Conservation (phyloP, 179 eudicot genomes). For the Dionaea muscipula region DNA sequence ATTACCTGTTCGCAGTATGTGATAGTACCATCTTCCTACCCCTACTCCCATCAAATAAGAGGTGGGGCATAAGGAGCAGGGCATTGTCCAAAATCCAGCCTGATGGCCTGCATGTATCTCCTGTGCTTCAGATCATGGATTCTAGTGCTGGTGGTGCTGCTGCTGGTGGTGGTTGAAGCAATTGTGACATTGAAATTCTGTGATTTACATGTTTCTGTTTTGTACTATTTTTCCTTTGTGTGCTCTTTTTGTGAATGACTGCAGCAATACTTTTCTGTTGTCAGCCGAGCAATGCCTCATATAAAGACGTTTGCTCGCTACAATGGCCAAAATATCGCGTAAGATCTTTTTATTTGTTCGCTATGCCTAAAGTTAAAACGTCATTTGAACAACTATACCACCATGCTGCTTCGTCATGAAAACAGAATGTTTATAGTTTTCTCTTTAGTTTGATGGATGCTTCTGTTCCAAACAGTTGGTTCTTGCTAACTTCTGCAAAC, state of each 20-base stretch:
- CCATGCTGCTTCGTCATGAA: neutral
- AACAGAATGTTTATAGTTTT: no score
- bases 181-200: neutral
- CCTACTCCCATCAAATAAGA: no score
- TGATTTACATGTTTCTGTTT: neutral
- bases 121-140: no score
- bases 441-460: no score
- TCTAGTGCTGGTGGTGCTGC: no score
- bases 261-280: constrained; percentile 3
- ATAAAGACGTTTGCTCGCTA: constrained; percentile 84
- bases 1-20: no score
- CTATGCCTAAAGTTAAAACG: neutral
- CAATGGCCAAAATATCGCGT: constrained; percentile 87
- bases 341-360: constrained; percentile 21
- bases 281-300: constrained; percentile 98
- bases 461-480: constrained; percentile 52
- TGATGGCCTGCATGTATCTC: no score
- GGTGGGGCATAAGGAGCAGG: no score
- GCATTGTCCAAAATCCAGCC: no score
- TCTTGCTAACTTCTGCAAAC: constrained; percentile 82
- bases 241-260: constrained; percentile 3
- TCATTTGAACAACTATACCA: neutral
- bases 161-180: no score
- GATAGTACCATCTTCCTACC: no score
- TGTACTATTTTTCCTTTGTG: neutral